Conservation (phyloP, 257 asterid species). For the Solanum medicagineum region DNA sequence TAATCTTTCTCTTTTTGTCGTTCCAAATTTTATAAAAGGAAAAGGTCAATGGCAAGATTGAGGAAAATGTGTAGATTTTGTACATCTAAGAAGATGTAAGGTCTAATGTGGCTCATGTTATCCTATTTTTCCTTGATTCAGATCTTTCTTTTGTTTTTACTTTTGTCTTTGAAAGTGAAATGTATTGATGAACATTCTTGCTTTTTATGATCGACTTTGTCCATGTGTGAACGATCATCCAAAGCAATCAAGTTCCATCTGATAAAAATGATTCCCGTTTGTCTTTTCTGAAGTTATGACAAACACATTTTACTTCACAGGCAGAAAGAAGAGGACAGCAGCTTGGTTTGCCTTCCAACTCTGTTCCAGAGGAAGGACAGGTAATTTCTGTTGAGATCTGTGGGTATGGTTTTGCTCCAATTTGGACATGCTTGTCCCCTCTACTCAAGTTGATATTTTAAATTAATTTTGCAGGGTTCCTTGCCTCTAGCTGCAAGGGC, state of each 20-base stretch:
- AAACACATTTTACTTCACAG: slow-evolving; percentile 21
- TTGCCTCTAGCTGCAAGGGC: slow-evolving; percentile 86
- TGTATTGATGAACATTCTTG: not conserved
- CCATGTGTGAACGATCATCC: not conserved
- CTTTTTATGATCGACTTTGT: not conserved
- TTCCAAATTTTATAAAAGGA: not conserved
- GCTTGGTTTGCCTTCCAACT: slow-evolving; percentile 70
- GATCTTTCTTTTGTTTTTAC: not conserved
- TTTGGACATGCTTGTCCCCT: not conserved
- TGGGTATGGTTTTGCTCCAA: not conserved
- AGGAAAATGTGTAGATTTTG: not conserved
- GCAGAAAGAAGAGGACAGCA: slow-evolving; percentile 86
- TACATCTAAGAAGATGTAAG: not conserved
- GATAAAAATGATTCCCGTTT: not conserved
- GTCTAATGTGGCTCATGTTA: not conserved
- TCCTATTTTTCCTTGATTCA: not conserved
- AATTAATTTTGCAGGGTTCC: slow-evolving; percentile 43
- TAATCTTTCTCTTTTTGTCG: not conserved
- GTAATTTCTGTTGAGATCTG: slow-evolving; percentile 7
- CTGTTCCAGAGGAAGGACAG: slow-evolving; percentile 80
- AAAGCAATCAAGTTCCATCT: not conserved
- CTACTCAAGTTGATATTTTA: slow-evolving; percentile 1
- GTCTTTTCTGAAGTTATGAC: not conserved
- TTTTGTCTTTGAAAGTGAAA: not conserved
- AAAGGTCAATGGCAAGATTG: not conserved